These are phyloP conservation scores for Emmonsia crescens DNA, from an alignment of 2,329 filamentous ascomycete genomes.

Conservation along the genomic window DNA sequence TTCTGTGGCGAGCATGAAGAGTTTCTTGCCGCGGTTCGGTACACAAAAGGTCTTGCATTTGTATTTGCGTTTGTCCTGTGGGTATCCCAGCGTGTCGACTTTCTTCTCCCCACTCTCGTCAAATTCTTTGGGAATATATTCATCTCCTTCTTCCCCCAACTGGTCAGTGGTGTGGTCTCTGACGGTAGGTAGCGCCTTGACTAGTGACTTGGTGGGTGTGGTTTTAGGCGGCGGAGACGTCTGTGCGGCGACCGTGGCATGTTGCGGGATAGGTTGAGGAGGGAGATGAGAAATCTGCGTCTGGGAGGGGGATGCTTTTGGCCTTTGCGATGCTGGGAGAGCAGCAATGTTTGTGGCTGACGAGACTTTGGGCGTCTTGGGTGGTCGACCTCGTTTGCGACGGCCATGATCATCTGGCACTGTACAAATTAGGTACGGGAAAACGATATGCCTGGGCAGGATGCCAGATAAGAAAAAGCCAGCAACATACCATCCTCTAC, in stretches of 20 bases:
- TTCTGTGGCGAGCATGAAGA: constrained; percentile 98
- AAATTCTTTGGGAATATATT: constrained; percentile 87
- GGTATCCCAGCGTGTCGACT: constrained; percentile 71
- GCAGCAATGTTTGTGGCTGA: constrained; percentile 23
- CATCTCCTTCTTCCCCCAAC: constrained; percentile 75
- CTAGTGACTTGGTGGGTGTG: constrained; percentile 65
- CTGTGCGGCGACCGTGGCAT: constrained; percentile 44
- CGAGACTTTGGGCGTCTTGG: constrained; percentile 35
- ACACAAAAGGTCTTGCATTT: constrained; percentile 89
- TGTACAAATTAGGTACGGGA: constrained; percentile 20
- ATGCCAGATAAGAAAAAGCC: constrained; percentile 13
- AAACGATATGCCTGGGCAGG: constrained; percentile 27
- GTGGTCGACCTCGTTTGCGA: constrained; percentile 41
- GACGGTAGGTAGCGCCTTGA: constrained; percentile 92
- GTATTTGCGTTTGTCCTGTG: constrained; percentile 75
- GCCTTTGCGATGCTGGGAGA: constrained; percentile 19
- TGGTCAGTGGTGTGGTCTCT: constrained; percentile 96
- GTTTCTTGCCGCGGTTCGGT: constrained; percentile 77
- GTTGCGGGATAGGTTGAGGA: constrained; percentile 25
- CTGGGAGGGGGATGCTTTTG: constrained; percentile 21
- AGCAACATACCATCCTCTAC: constrained; percentile 59
- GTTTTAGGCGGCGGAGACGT: constrained; percentile 58
- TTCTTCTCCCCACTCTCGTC: constrained; percentile 94
- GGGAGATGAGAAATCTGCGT: constrained; percentile 29
- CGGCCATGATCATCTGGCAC: constrained; percentile 31